These are phyloP conservation scores for Mycena vitilis DNA, from an alignment of 768 basidiomycete species.

Conservation along the genomic window DNA sequence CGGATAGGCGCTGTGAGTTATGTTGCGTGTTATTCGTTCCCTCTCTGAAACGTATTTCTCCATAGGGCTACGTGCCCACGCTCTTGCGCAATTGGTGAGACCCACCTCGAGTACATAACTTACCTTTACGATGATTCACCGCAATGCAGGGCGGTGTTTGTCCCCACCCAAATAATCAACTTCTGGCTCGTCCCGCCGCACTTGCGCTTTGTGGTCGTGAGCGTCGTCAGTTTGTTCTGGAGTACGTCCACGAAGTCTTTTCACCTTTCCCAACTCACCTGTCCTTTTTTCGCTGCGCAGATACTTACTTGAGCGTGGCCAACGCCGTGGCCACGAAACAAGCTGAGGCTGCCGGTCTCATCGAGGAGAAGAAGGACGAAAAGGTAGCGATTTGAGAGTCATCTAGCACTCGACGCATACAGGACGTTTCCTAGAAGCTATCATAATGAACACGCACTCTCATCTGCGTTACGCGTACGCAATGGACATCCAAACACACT, in stretches of 20 bases:
- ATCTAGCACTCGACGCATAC: background rate
- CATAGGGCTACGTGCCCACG: conserved; percentile 77
- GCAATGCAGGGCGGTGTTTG: conserved; percentile 70
- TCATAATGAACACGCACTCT: background rate
- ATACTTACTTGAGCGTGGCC: conserved; percentile 71
- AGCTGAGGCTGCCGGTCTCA: background rate
- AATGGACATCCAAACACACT: background rate
- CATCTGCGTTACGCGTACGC: background rate
- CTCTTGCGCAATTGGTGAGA: conserved; percentile 80
- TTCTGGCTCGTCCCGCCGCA: conserved; percentile 83
- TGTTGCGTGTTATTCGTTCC: background rate
- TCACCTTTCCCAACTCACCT: background rate
- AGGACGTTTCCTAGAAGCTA: conserved; percentile 15
- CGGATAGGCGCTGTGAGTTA: conserved; percentile 58
- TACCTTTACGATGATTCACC: background rate
- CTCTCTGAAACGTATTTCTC: background rate
- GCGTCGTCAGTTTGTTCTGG: conserved; percentile 86
- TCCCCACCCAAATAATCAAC: conserved; percentile 84
- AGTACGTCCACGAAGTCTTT: conserved; percentile 57
- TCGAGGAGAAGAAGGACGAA: conserved; percentile 12
- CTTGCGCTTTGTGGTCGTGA: conserved; percentile 77
- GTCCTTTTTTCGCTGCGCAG: conserved; percentile 42
- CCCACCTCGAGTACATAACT: too few species aligned
- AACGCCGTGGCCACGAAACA: conserved; percentile 50
- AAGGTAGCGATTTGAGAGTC: conserved; percentile 5